Evolutionary conservation across 768 basidiomycete genomes (phyloP).

Genomic region (Trametes maxima): DNA sequence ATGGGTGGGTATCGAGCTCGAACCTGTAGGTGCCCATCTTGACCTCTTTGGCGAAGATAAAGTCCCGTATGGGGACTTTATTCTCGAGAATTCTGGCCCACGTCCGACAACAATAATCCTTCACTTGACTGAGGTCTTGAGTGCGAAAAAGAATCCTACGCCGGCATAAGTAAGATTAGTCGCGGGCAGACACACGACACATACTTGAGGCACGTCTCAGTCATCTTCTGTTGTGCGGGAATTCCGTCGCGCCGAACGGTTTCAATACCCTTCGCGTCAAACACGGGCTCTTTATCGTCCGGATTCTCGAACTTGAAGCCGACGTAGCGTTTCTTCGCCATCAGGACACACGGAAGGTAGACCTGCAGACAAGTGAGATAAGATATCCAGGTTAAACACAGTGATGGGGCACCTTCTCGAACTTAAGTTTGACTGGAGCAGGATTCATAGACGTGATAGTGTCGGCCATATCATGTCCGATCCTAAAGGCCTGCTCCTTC

Average conservation of each 20-base stretch:
- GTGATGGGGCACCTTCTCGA: constrained; percentile 78
- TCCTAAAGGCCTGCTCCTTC: constrained; percentile 90
- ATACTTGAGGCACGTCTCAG: constrained; percentile 87
- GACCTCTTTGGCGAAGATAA: constrained; percentile 94
- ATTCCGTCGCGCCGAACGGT: constrained; percentile 93
- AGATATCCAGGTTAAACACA: not conserved
- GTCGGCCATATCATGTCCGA: constrained; percentile 92
- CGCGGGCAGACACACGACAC: constrained; percentile 19
- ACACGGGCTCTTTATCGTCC: constrained; percentile 75
- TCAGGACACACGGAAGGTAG: constrained; percentile 90
- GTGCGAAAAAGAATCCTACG: constrained; percentile 85
- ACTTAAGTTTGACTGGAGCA: constrained; percentile 91
- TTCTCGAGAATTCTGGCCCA: constrained; percentile 87
- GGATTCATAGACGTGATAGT: constrained; percentile 86
- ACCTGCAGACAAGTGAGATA: constrained; percentile 57
- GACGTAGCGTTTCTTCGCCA: constrained; percentile 98
- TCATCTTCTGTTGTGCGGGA: constrained; percentile 89
- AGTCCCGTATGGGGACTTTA: constrained; percentile 85
- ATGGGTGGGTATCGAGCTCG: constrained; percentile 9
- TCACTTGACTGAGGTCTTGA: constrained; percentile 87
- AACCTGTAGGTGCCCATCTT: constrained; percentile 92
- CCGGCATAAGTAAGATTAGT: not conserved
- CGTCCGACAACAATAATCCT: constrained; percentile 80
- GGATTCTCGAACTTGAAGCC: constrained; percentile 92
- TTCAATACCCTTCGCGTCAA: constrained; percentile 98